These are phyloP conservation scores for Agrocybe praecox DNA, from an alignment of 768 basidiomycete species.

Conservation along the genomic window DNA sequence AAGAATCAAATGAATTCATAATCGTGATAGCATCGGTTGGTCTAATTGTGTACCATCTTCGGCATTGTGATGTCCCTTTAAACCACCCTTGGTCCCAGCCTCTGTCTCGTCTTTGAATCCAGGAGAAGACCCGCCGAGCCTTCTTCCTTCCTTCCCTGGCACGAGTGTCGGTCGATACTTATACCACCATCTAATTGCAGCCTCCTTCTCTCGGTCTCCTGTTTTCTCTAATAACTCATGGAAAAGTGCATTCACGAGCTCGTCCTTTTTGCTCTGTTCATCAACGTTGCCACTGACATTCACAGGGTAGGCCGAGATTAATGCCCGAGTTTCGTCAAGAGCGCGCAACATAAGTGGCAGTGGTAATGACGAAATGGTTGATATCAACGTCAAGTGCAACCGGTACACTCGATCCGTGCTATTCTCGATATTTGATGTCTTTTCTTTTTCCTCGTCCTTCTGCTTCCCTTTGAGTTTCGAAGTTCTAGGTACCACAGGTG, in stretches of 20 bases:
- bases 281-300: slow-evolving; percentile 19
- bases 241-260: slow-evolving; percentile 61
- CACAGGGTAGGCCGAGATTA: slow-evolving; percentile 29
- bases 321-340: slow-evolving; percentile 48
- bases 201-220: slow-evolving; percentile 71
- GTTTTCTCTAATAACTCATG: slow-evolving; percentile 63
- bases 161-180: slow-evolving; percentile 33
- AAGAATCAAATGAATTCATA: slow-evolving; percentile 15
- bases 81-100: not conserved
- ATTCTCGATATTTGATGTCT: slow-evolving; percentile 10
- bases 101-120: slow-evolving; percentile 11
- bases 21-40: slow-evolving; percentile 19
- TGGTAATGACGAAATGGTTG: slow-evolving; percentile 65
- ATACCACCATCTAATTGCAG: slow-evolving; percentile 76
- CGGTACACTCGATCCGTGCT: slow-evolving; percentile 45
- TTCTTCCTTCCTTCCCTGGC: slow-evolving; percentile 12
- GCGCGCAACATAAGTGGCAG: slow-evolving; percentile 54
- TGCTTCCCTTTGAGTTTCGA: slow-evolving; percentile 17
- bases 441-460: slow-evolving; percentile 11
- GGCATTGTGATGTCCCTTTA: slow-evolving; percentile 4
- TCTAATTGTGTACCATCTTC: slow-evolving; percentile 15
- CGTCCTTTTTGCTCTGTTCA: slow-evolving; percentile 29
- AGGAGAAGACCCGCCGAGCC: slow-evolving; percentile 2
- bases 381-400: slow-evolving; percentile 65
- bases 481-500: slow-evolving; percentile 9